phyloP scores from a whole-genome alignment of 2,329 filamentous ascomycete genomes.

The Fusarium sp. region DNA sequence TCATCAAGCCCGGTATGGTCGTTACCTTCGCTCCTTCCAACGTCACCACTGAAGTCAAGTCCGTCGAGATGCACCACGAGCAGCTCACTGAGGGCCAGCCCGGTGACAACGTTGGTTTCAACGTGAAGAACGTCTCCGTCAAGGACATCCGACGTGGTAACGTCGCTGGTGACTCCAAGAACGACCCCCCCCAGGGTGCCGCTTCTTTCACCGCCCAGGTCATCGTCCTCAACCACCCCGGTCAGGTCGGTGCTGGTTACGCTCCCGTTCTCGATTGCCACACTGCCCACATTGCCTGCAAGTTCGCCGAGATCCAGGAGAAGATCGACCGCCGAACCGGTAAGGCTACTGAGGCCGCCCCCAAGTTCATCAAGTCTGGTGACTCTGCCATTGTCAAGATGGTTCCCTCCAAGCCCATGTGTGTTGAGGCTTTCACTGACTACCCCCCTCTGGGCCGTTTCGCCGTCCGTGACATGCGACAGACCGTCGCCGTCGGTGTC shows the following conservation, averaged over 20 bases:
- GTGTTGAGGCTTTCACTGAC: constrained; percentile 99
- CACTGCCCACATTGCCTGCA: constrained; percentile 99
- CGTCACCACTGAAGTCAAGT: constrained; percentile 99
- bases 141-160: constrained; percentile 99
- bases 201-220: constrained; percentile 99
- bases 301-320: constrained; percentile 98
- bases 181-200: constrained; percentile 89
- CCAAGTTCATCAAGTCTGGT: constrained; percentile 99
- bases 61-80: constrained; percentile 99
- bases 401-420: constrained; percentile 99
- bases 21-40: constrained; percentile 98
- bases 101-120: constrained; percentile 99
- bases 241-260: constrained; percentile 99
- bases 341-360: constrained; percentile 88
- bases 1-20: constrained; percentile 90
- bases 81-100: constrained; percentile 94
- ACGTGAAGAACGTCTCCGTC: constrained; percentile 99
- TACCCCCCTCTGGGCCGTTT: constrained; percentile 99
- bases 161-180: constrained; percentile 99
- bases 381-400: constrained; percentile 99
- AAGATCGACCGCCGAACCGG: constrained; percentile 99
- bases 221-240: constrained; percentile 99
- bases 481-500: constrained; percentile 92
- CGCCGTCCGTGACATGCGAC: constrained; percentile 98
- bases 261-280: constrained; percentile 99